These are phyloP conservation scores for Tulasnella sp. DNA, from an alignment of 768 basidiomycete genomes.

Conservation along the genomic window DNA sequence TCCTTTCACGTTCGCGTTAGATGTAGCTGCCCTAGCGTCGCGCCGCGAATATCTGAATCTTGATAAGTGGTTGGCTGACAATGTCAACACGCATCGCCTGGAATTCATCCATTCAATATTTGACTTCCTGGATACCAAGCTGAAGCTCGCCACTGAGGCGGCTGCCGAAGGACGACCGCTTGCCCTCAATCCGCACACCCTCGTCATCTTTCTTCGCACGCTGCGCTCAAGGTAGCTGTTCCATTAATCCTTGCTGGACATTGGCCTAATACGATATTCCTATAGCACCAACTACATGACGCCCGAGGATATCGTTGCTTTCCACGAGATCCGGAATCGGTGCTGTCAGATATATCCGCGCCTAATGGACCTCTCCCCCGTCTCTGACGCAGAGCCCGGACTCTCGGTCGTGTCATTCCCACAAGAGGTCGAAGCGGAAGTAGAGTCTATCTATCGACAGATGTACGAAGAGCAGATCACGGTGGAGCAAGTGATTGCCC, in stretches of 20 bases:
- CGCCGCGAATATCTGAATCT: conserved; percentile 89
- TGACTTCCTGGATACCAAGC: conserved; percentile 83
- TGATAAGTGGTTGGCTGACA: conserved; percentile 92
- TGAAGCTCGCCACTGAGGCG: conserved; percentile 82
- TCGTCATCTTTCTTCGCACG: conserved; percentile 85
- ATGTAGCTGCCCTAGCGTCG: conserved; percentile 88
- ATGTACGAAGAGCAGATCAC: conserved; percentile 95
- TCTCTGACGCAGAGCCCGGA: conserved; percentile 80
- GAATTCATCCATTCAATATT: conserved; percentile 84
- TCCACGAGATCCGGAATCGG: conserved; percentile 82
- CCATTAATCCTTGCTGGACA: neutral
- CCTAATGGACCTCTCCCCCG: conserved; percentile 85
- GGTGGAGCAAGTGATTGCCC: conserved; percentile 86
- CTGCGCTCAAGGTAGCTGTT: conserved; percentile 66
- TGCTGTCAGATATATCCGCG: conserved; percentile 94
- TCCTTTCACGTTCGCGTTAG: conserved; percentile 82
- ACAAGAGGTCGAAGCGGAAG: conserved; percentile 81
- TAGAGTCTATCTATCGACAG: conserved; percentile 91
- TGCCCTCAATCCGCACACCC: conserved; percentile 75
- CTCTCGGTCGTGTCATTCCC: conserved; percentile 49
- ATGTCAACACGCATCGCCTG: conserved; percentile 67
- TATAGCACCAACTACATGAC: conserved; percentile 41
- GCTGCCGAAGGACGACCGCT: conserved; percentile 70
- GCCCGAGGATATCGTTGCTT: conserved; percentile 70
- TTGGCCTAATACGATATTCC: neutral